Percentiles rank a stretch among this genome's conserved stretches.
Conservation (phyloP, 2,329 filamentous ascomycete genomes). For the Aspergillus ibericus region DNA sequence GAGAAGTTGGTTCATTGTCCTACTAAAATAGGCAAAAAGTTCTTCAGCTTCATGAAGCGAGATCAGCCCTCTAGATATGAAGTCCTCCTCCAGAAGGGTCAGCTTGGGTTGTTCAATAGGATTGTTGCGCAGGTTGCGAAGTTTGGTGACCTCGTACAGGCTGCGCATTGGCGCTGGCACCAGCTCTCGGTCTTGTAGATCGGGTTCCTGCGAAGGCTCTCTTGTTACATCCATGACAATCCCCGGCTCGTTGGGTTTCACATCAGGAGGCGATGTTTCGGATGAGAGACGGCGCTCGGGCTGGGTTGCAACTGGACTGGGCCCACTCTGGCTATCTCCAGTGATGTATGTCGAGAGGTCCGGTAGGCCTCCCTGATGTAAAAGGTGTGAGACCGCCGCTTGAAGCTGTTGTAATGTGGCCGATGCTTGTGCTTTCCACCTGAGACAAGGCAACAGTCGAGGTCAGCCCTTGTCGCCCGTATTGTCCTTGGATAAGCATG, state of each 20-base stretch:
- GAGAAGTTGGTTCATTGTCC: constrained; percentile 53
- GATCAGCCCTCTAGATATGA: constrained; percentile 52
- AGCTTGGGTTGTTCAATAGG: constrained; percentile 38
- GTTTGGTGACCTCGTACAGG: constrained; percentile 56
- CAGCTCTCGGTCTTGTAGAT: constrained; percentile 42
- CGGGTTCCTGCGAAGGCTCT: constrained; percentile 47
- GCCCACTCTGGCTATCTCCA: constrained; percentile 27
- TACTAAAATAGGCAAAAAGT: constrained; percentile 53
- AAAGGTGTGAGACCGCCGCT: constrained; percentile 47
- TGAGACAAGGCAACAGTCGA: constrained; percentile 20
- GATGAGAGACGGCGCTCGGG: constrained; percentile 27
- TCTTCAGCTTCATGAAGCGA: constrained; percentile 52
- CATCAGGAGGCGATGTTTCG: constrained; percentile 29
- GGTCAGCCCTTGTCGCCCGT: not conserved
- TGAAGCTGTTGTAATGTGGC: constrained; percentile 46
- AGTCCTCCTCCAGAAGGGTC: constrained; percentile 48
- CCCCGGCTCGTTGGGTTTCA: constrained; percentile 27
- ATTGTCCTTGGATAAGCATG: not conserved
- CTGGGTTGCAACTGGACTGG: constrained; percentile 31
- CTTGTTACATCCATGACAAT: constrained; percentile 45
- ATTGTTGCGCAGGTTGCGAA: constrained; percentile 45
- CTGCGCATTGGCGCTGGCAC: constrained; percentile 55
- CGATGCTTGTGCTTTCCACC: constrained; percentile 49
- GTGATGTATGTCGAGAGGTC: constrained; percentile 42
- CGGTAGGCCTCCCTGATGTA: constrained; percentile 45